phyloP scores from a whole-genome alignment of 2,329 filamentous ascomycete genomes.

The Sordariomycetes sp. region DNA sequence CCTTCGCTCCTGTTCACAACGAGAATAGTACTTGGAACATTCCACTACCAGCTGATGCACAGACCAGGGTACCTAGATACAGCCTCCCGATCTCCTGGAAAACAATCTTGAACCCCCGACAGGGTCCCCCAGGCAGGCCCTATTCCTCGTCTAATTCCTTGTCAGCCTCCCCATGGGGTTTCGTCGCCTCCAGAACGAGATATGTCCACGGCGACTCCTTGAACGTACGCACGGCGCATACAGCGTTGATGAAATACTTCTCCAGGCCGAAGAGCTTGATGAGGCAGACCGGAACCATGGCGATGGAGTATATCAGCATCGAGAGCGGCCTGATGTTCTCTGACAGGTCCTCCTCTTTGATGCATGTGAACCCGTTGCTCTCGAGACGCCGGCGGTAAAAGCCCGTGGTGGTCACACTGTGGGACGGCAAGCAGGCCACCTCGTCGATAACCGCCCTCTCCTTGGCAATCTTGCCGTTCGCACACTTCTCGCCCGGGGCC shows the following conservation, averaged over 20 bases:
- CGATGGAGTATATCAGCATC: slow-evolving; percentile 33
- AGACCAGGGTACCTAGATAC: too few species aligned
- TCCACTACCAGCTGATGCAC: too few species aligned
- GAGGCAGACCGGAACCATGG: slow-evolving; percentile 33
- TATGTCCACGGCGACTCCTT: background rate
- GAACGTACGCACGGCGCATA: background rate
- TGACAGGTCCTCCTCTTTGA: slow-evolving; percentile 30
- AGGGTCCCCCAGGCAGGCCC: too few species aligned
- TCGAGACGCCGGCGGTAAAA: slow-evolving; percentile 27
- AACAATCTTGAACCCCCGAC: too few species aligned
- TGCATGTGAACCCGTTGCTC: slow-evolving; percentile 31
- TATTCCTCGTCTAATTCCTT: too few species aligned
- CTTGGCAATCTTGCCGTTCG: background rate
- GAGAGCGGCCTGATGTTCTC: slow-evolving; percentile 36
- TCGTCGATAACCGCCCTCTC: slow-evolving; percentile 27
- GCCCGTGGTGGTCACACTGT: slow-evolving; percentile 24
- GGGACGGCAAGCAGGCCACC: slow-evolving; percentile 33
- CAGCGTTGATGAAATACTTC: slow-evolving; percentile 30
- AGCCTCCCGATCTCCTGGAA: too few species aligned
- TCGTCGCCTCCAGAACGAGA: background rate
- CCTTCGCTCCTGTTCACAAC: too few species aligned
- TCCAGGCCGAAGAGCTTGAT: slow-evolving; percentile 31
- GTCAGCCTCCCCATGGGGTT: background rate
- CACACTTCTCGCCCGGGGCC: too few species aligned
- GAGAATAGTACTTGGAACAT: too few species aligned